These are phyloP conservation scores for Paraconiothyrium sp. DNA, from an alignment of 2,329 filamentous ascomycete species.

Conservation along the genomic window DNA sequence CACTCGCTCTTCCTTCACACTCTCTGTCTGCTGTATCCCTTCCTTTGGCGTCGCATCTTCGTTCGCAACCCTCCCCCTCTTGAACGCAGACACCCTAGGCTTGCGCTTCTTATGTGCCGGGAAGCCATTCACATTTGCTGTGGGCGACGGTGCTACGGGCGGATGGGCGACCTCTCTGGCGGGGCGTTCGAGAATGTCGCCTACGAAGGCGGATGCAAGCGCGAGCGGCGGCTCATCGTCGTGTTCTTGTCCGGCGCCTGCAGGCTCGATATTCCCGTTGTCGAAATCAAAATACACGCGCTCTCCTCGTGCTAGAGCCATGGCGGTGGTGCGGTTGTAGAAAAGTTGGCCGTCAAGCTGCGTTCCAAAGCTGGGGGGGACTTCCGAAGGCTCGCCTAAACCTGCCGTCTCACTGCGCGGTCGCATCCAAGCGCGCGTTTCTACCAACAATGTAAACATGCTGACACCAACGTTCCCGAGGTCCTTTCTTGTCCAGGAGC, in stretches of 20 bases:
- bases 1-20: constrained; percentile 22
- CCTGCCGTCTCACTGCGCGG: constrained; percentile 11
- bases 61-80: constrained; percentile 66
- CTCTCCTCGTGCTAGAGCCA: constrained; percentile 65
- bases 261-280: constrained; percentile 55
- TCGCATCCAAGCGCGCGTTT: neutral
- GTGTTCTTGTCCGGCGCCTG: constrained; percentile 22
- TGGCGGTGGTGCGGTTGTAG: constrained; percentile 25
- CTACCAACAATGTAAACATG: neutral
- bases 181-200: constrained; percentile 82
- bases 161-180: constrained; percentile 68
- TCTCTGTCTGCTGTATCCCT: constrained; percentile 8
- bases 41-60: constrained; percentile 27
- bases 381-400: constrained; percentile 17
- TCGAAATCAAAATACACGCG: constrained; percentile 69
- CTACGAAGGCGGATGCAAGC: constrained; percentile 62
- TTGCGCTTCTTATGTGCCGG: constrained; percentile 86
- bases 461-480: too few species aligned
- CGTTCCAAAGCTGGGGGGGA: neutral
- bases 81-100: constrained; percentile 76
- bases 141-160: constrained; percentile 69
- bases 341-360: neutral
- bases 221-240: constrained; percentile 26
- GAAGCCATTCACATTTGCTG: constrained; percentile 73
- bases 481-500: too few species aligned